Evolutionary conservation across 371 early-diverging fungal species (phyloP).

Genomic region (Mortierella sp.): DNA sequence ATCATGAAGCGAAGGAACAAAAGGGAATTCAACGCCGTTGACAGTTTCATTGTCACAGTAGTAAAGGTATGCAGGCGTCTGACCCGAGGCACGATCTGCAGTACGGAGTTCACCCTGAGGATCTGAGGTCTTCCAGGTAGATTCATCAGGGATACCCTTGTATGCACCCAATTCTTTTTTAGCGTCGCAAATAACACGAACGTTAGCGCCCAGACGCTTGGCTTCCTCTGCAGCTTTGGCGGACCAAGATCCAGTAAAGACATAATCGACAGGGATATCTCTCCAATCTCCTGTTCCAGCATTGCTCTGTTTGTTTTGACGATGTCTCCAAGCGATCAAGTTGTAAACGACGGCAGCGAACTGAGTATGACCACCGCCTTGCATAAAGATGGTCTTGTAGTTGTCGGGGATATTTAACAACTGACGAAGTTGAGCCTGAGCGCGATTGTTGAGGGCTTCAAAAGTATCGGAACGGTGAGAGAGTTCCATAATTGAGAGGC

Average conservation of each 20-base stretch:
- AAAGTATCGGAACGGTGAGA: constrained; percentile 93
- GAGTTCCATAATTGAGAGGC: constrained; percentile 94
- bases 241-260: constrained; percentile 97
- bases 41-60: constrained; percentile 98
- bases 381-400: constrained; percentile 93
- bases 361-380: constrained; percentile 95
- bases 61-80: constrained; percentile 84
- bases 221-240: constrained; percentile 91
- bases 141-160: constrained; percentile 66
- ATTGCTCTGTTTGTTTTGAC: constrained; percentile 49
- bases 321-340: constrained; percentile 78
- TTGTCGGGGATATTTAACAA: constrained; percentile 87
- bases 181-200: constrained; percentile 72
- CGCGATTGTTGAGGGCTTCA: constrained; percentile 76
- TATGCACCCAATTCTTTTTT: constrained; percentile 67
- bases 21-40: constrained; percentile 91
- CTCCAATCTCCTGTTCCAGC: constrained; percentile 35
- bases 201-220: constrained; percentile 76
- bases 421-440: constrained; percentile 76
- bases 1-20: constrained; percentile 70
- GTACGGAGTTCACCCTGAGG: constrained; percentile 58
- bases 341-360: constrained; percentile 93
- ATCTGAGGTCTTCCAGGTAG: constrained; percentile 80
- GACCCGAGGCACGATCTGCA: constrained; percentile 38
- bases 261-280: constrained; percentile 80